These are phyloP conservation scores for Lachancea mirantina DNA, from an alignment of 805 yeast genomes.

Conservation along the genomic window DNA sequence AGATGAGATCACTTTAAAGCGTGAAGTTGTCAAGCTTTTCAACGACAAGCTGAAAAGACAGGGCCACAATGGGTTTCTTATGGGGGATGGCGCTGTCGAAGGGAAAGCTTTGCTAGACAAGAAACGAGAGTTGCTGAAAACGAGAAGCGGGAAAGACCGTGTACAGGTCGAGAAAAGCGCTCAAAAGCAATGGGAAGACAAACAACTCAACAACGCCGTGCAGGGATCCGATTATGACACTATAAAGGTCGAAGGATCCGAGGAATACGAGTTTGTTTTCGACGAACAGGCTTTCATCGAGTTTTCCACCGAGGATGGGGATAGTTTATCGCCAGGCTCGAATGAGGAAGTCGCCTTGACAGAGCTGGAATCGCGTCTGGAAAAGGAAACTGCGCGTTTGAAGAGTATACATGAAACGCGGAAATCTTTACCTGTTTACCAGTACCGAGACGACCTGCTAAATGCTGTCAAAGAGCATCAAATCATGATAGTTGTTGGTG, in stretches of 20 bases:
- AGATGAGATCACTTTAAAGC: slow-evolving; percentile 44
- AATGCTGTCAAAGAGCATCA: slow-evolving; percentile 56
- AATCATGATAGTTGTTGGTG: slow-evolving; percentile 71
- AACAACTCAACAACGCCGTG: slow-evolving; percentile 25
- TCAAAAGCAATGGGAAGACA: slow-evolving; percentile 32
- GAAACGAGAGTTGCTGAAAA: slow-evolving; percentile 44
- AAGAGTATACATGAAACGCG: slow-evolving; percentile 43
- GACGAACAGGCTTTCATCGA: slow-evolving; percentile 57
- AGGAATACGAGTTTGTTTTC: slow-evolving; percentile 66
- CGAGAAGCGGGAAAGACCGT: slow-evolving; percentile 23
- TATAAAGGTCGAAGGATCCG: slow-evolving; percentile 23
- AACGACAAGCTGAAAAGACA: slow-evolving; percentile 34
- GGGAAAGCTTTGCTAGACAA: slow-evolving; percentile 49
- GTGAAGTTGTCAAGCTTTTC: slow-evolving; percentile 41
- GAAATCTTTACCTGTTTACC: slow-evolving; percentile 67
- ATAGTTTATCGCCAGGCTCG: too few species aligned
- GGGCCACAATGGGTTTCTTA: slow-evolving; percentile 34
- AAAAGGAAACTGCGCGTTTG: slow-evolving; percentile 23
- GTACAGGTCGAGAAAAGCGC: slow-evolving; percentile 22
- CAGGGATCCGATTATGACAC: slow-evolving; percentile 18
- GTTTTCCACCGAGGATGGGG: slow-evolving; percentile 40
- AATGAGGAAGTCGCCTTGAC: slow-evolving; percentile 25
- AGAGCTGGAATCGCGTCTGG: slow-evolving; percentile 16
- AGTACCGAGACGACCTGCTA: slow-evolving; percentile 52
- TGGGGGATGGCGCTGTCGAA: slow-evolving; percentile 53